phyloP scores from a whole-genome alignment of 345 rosid genomes.

The Linum usitatissimum region DNA sequence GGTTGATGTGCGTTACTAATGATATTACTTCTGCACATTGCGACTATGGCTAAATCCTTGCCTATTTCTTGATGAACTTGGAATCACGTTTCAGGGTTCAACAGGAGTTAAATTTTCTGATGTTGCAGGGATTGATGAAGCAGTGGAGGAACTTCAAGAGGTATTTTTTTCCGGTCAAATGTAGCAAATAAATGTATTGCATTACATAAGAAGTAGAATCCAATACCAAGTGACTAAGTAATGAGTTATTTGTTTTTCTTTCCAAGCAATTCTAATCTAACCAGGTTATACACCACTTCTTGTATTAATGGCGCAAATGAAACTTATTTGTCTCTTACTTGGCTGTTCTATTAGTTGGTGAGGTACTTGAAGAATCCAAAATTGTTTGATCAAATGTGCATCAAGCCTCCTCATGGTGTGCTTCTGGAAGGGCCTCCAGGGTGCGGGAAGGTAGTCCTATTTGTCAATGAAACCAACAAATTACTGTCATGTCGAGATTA shows the following conservation, averaged over 20 bases:
- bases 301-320: background rate
- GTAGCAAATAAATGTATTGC: background rate
- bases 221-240: background rate
- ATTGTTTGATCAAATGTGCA: constrained; percentile 84
- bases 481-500: constrained; percentile 12
- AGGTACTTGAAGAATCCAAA: constrained; percentile 91
- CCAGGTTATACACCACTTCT: background rate
- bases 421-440: constrained; percentile 96
- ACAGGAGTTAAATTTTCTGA: constrained; percentile 86
- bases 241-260: constrained; percentile 1
- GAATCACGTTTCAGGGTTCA: constrained; percentile 50
- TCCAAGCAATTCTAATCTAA: background rate
- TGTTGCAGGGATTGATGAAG: constrained; percentile 96
- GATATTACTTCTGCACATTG: background rate
- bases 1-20: constrained; percentile 64
- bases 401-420: constrained; percentile 96
- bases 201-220: background rate
- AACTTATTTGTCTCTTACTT: constrained; percentile 6
- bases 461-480: background rate
- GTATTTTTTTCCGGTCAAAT: constrained; percentile 26
- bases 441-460: constrained; percentile 73
- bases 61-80: constrained; percentile 15
- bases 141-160: constrained; percentile 98
- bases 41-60: constrained; percentile 2
- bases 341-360: constrained; percentile 49